These are phyloP conservation scores for Pseudogymnoascus sp. DNA, from an alignment of 2,329 filamentous ascomycete species.

Conservation along the genomic window DNA sequence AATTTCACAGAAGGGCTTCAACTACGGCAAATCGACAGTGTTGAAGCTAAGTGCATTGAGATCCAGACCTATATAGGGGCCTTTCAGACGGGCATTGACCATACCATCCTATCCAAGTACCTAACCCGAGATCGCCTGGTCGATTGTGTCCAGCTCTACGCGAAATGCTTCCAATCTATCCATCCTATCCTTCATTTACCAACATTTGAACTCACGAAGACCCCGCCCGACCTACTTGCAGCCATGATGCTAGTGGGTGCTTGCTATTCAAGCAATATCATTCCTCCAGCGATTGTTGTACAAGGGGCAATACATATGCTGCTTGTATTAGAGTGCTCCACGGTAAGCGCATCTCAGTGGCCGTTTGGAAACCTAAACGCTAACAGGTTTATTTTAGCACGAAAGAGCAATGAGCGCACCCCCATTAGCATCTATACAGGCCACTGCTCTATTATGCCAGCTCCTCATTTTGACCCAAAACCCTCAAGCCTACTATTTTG, in stretches of 20 bases:
- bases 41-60: neutral
- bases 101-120: neutral
- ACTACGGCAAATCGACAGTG: neutral
- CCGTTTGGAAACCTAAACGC: neutral
- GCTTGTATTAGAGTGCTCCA: neutral
- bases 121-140: neutral
- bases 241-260: neutral
- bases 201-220: neutral
- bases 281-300: neutral
- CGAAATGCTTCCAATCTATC: neutral
- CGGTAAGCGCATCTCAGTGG: neutral
- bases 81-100: neutral
- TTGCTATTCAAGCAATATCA: neutral
- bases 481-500: neutral
- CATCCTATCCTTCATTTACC: neutral
- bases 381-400: neutral
- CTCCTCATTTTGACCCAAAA: constrained; percentile 1
- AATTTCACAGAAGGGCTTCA: constrained; percentile 1
- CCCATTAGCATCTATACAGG: neutral
- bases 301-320: neutral
- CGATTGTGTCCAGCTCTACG: neutral
- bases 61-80: neutral
- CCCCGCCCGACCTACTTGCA: neutral
- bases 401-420: neutral
- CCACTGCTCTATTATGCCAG: neutral